Evolutionary conservation across 1,284 basidiomycete species (phyloP), one percentile per base, ranked within the genome.

Genomic region (Ustilago lituana): DNA sequence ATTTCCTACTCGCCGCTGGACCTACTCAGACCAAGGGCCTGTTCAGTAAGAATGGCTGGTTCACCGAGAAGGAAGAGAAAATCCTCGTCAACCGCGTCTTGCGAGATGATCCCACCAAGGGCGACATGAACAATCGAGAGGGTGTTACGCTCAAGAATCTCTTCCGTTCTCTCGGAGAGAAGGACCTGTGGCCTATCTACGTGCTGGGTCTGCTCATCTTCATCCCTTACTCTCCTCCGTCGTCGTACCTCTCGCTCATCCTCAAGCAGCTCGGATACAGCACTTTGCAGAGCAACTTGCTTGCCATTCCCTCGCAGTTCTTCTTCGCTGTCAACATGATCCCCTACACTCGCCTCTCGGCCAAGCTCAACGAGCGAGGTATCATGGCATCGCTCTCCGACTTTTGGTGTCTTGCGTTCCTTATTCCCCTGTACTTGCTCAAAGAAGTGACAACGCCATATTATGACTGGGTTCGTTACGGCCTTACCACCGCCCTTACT

Each of bases 91-190:
- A 84, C 53, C 84, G 88, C 17, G 84, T 90, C n/a, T 83, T 91
- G 5, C 85, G 90, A 3, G 90, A 90, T 75, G 89, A 91, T 67
- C 89, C 82, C 1, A 78, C 78, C 89, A 91, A 84, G 86, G 84
- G 33, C 83, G 85, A 58, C 64, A 91, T 91, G 90, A 89, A 91
- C 83, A 92, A 92, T 66, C 87, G 90, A 22, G 86, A 91, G 79
- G 88, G 88, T 1, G 36, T 73, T 10, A 43, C 47, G 12, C 23
- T 50, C 17, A 22, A 23, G 6, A 55, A 37, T 20, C 23, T 73
- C 3, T 51, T 35, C 49, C 10, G 78, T 17, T 86, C 87, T 2
- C 54, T 90, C 3, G 85, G 84, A 35, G 89, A 91, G 74, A 89
- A 87, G 72, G 86, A 88, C 61, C 81, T 90, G 59, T 91, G 89